phyloP scores from a whole-genome alignment of 139 green algal genomes.

The Asterochloris erici region DNA sequence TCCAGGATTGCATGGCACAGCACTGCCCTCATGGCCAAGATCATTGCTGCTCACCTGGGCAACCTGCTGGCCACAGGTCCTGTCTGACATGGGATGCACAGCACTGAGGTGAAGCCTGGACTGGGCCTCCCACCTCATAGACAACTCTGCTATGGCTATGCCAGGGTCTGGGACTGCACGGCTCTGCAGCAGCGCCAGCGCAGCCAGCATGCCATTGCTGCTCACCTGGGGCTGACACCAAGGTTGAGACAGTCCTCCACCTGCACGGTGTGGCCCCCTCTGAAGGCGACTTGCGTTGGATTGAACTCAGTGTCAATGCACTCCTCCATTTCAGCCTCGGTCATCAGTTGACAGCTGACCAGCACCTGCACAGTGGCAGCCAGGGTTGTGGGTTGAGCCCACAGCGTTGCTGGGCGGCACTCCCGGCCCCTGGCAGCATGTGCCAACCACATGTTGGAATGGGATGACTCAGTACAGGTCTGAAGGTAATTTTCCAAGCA shows the following conservation, averaged over 20 bases:
- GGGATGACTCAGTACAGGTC: not conserved
- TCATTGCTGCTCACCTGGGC: no score
- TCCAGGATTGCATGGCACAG: no score
- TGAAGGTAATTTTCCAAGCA: not conserved
- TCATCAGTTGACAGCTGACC: slow-evolving; percentile 58
- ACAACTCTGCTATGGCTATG: no score
- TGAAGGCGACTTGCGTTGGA: slow-evolving; percentile 59
- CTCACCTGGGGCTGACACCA: slow-evolving; percentile 63
- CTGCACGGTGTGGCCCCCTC: slow-evolving; percentile 61
- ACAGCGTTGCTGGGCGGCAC: not conserved
- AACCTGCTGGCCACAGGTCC: no score
- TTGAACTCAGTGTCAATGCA: slow-evolving; percentile 87
- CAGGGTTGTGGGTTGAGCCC: not conserved
- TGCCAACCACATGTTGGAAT: not conserved
- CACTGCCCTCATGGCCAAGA: no score
- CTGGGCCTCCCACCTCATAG: no score
- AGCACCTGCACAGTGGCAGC: slow-evolving; percentile 32
- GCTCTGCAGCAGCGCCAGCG: no score
- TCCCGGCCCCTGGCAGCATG: not conserved
- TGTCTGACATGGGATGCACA: no score
- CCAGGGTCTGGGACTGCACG: no score
- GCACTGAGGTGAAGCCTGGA: no score
- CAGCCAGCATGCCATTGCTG: not conserved
- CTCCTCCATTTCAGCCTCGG: slow-evolving; percentile 61
- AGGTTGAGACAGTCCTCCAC: slow-evolving; percentile 91